Percentiles rank a stretch among this genome's conserved stretches.
Conservation (phyloP, 2,329 filamentous ascomycete species). For the Cordyceps tenuipes region DNA sequence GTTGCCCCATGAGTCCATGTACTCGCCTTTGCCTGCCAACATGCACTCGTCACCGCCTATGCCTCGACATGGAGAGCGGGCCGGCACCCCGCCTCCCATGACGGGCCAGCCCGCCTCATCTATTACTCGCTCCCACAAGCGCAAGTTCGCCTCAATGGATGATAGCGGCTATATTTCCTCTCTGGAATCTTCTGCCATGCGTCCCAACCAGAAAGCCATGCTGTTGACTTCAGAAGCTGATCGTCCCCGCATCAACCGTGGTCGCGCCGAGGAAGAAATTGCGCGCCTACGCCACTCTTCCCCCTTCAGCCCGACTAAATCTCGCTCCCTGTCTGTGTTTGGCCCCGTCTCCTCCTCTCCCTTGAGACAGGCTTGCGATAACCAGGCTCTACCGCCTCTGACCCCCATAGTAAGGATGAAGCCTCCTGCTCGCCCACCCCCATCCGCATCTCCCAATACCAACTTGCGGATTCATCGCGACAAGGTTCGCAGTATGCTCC, state of each 20-base stretch:
- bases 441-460: slow-evolving; percentile 86
- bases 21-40: slow-evolving; percentile 60
- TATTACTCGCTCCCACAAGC: slow-evolving; percentile 59
- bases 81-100: slow-evolving; percentile 69
- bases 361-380: slow-evolving; percentile 46
- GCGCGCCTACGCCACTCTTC: slow-evolving; percentile 85
- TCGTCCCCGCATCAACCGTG: slow-evolving; percentile 73
- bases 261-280: slow-evolving; percentile 92
- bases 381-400: slow-evolving; percentile 63
- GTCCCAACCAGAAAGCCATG: slow-evolving; percentile 54
- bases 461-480: slow-evolving; percentile 84
- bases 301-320: slow-evolving; percentile 80
- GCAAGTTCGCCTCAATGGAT: slow-evolving; percentile 69
- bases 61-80: slow-evolving; percentile 49
- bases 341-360: slow-evolving; percentile 60
- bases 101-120: slow-evolving; percentile 55
- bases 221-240: slow-evolving; percentile 72
- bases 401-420: slow-evolving; percentile 82
- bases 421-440: slow-evolving; percentile 43
- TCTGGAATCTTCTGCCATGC: slow-evolving; percentile 79
- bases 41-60: slow-evolving; percentile 92
- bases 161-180: slow-evolving; percentile 98
- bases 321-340: slow-evolving; percentile 44
- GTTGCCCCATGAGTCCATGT: slow-evolving; percentile 39
- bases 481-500: slow-evolving; percentile 70